These are phyloP conservation scores for Vaccinium macrocarpon DNA, from an alignment of 148 eudicot species.

Conservation along the genomic window DNA sequence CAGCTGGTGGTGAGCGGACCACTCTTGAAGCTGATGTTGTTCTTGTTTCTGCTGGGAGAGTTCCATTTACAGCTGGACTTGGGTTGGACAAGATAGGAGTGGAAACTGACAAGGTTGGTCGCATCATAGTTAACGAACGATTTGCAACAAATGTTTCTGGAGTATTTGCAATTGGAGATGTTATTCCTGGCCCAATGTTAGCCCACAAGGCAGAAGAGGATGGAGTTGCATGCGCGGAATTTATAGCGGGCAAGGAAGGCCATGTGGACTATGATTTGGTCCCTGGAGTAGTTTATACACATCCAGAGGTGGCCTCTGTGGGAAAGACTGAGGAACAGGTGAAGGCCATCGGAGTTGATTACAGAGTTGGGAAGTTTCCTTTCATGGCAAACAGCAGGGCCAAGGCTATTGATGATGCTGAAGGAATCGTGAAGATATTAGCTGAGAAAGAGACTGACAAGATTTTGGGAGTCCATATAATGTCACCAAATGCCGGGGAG, in stretches of 20 bases:
- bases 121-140: slow-evolving; percentile 61
- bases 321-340: slow-evolving; percentile 99
- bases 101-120: slow-evolving; percentile 74
- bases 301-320: slow-evolving; percentile 91
- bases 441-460: slow-evolving; percentile 89
- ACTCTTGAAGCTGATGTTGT: slow-evolving; percentile 92
- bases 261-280: slow-evolving; percentile 96
- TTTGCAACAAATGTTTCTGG: slow-evolving; percentile 76
- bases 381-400: slow-evolving; percentile 95
- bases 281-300: slow-evolving; percentile 90
- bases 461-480: slow-evolving; percentile 92
- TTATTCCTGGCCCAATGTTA: slow-evolving; percentile 94
- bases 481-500: slow-evolving; percentile 96
- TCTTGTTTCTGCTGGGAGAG: slow-evolving; percentile 87
- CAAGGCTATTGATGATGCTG: slow-evolving; percentile 93
- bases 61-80: slow-evolving; percentile 78
- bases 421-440: slow-evolving; percentile 80
- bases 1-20: slow-evolving; percentile 88
- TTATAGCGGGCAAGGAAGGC: slow-evolving; percentile 84
- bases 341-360: slow-evolving; percentile 61
- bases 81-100: slow-evolving; percentile 77
- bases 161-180: slow-evolving; percentile 86
- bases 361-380: slow-evolving; percentile 86
- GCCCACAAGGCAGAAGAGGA: slow-evolving; percentile 99
- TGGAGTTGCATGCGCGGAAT: slow-evolving; percentile 92